phyloP scores from a whole-genome alignment of 1,284 basidiomycete species.

The Polyporus tsugae region DNA sequence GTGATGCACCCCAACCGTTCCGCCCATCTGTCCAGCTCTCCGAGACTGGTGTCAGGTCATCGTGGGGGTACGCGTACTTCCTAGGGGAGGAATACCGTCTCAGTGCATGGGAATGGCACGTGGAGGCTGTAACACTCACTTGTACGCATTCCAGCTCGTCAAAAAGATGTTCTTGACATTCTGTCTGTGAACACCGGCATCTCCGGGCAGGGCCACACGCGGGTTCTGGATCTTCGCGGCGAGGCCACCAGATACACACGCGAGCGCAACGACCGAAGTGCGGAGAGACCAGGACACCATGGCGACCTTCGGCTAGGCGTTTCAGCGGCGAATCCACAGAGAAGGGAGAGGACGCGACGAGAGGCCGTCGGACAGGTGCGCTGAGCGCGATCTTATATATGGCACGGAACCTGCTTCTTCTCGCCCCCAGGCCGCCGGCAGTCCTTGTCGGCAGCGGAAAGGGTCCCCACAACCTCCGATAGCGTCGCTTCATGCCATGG shows the following conservation, averaged over 20 bases:
- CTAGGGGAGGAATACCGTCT: conserved; percentile 43
- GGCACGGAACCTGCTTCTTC: conserved; percentile 17
- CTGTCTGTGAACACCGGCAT: conserved; percentile 48
- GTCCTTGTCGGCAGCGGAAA: conserved; percentile 10
- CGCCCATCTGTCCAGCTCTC: conserved; percentile 58
- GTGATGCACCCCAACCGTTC: conserved; percentile 77
- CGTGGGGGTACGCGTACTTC: conserved; percentile 68
- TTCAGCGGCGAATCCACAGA: conserved; percentile 1
- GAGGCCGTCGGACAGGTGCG: conserved; percentile 5
- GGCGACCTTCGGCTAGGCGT: conserved; percentile 14
- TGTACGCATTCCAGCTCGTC: conserved; percentile 65
- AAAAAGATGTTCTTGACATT: conserved; percentile 63
- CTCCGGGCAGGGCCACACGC: conserved; percentile 52
- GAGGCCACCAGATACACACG: conserved; percentile 28
- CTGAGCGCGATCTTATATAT: conserved; percentile 18
- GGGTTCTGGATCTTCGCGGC: conserved; percentile 49
- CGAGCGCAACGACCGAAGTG: conserved; percentile 32
- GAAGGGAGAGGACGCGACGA: conserved; percentile 18
- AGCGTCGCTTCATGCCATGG: conserved; percentile 17
- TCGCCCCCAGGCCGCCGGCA: background rate
- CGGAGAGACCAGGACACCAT: conserved; percentile 33
- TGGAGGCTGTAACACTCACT: conserved; percentile 47
- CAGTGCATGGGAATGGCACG: background rate
- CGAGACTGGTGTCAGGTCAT: conserved; percentile 64
- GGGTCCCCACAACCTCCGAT: conserved; percentile 17